phyloP scores from a whole-genome alignment of 768 basidiomycete genomes.

The Auriscalpium orientale region DNA sequence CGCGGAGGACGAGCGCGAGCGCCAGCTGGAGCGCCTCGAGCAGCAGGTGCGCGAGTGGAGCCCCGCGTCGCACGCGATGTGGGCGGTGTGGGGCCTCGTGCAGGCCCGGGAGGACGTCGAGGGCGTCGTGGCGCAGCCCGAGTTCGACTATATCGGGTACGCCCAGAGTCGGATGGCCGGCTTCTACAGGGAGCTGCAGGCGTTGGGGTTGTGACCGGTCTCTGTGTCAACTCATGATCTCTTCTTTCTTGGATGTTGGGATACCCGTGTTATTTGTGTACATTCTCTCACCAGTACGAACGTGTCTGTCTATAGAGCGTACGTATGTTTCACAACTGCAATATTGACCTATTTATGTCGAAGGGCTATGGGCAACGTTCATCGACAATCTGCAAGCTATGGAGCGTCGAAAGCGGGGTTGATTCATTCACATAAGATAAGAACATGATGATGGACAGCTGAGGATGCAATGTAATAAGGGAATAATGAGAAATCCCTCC shows the following conservation, averaged over 20 bases:
- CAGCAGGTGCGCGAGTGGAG: slow-evolving; percentile 82
- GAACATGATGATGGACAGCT: slow-evolving; percentile 21
- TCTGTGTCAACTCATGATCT: background rate
- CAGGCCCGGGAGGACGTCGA: slow-evolving; percentile 77
- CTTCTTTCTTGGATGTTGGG: background rate
- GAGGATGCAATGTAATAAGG: slow-evolving; percentile 15
- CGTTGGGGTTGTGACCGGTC: slow-evolving; percentile 29
- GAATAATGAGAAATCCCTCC: slow-evolving; percentile 21
- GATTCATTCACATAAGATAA: slow-evolving; percentile 25
- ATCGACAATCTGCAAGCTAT: background rate
- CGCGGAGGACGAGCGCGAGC: slow-evolving; percentile 25
- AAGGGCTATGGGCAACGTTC: too few relatives aligned
- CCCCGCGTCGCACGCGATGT: slow-evolving; percentile 84
- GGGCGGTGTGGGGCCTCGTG: slow-evolving; percentile 93
- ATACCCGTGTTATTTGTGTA: background rate
- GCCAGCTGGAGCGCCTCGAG: slow-evolving; percentile 55
- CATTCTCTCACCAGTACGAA: background rate
- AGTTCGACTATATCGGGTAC: slow-evolving; percentile 89
- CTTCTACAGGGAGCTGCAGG: slow-evolving; percentile 50
- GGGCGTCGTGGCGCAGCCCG: slow-evolving; percentile 48
- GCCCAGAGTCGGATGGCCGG: slow-evolving; percentile 58
- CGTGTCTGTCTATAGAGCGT: background rate
- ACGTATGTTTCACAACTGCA: background rate
- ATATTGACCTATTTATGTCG: background rate
- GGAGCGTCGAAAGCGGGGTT: background rate